Evolutionary conservation across 73 alveolate genomes (phyloP).

Genomic region (Uronychia setigera): DNA sequence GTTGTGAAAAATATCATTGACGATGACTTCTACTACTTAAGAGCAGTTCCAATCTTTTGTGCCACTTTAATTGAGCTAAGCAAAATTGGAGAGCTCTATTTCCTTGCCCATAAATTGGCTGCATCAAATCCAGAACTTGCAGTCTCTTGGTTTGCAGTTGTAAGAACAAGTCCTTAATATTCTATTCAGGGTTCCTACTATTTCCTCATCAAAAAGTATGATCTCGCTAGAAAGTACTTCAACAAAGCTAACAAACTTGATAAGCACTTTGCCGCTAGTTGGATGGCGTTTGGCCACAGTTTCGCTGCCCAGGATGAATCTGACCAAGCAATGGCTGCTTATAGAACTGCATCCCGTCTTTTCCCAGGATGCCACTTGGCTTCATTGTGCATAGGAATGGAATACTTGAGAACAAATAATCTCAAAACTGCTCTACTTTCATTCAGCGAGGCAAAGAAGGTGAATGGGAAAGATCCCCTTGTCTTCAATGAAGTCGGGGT

Average conservation of each 20-base stretch:
- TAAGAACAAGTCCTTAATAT: neutral
- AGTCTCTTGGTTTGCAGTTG: slow-evolving; percentile 98
- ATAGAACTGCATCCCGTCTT: slow-evolving; percentile 95
- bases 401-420: slow-evolving; percentile 95
- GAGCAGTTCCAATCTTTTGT: slow-evolving; percentile 93
- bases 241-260: slow-evolving; percentile 93
- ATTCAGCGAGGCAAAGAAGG: slow-evolving; percentile 91
- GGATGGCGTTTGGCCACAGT: slow-evolving; percentile 98
- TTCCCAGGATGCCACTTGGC: slow-evolving; percentile 99
- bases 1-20: slow-evolving; percentile 83
- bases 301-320: slow-evolving; percentile 98
- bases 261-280: slow-evolving; percentile 94
- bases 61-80: slow-evolving; percentile 92
- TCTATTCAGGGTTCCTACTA: slow-evolving; percentile 84
- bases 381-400: slow-evolving; percentile 97
- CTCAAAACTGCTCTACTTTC: slow-evolving; percentile 93
- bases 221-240: slow-evolving; percentile 94
- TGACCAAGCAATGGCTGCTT: slow-evolving; percentile 97
- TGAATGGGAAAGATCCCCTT: slow-evolving; percentile 91
- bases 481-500: slow-evolving; percentile 98
- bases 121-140: slow-evolving; percentile 91
- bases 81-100: slow-evolving; percentile 94
- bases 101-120: slow-evolving; percentile 94
- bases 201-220: slow-evolving; percentile 94
- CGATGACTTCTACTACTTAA: slow-evolving; percentile 90